Percentiles rank a stretch among this genome's conserved stretches.
Evolutionary conservation across 1,284 basidiomycete species (phyloP).

Genomic region (Quambalaria eucalypti): DNA sequence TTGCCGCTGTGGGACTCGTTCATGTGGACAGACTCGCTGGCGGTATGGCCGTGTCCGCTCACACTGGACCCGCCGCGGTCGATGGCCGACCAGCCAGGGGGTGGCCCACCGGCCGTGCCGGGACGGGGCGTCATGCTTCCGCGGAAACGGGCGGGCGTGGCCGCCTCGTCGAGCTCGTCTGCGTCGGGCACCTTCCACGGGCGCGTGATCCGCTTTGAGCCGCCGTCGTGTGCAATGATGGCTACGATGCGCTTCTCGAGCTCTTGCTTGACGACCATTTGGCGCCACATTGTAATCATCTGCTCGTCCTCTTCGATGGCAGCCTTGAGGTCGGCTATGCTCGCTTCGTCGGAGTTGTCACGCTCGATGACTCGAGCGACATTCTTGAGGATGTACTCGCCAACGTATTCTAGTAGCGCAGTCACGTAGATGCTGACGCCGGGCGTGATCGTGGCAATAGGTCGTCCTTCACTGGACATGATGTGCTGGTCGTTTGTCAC

Average conservation of each 20-base stretch:
- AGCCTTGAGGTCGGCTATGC: conserved; percentile 26
- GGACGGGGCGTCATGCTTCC: not conserved
- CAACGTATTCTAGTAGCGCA: conserved; percentile 35
- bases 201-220: conserved; percentile 15
- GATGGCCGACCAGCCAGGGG: conserved; percentile 3
- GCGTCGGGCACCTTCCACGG: conserved; percentile 29
- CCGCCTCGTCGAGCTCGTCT: conserved; percentile 32
- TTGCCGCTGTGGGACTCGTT: not conserved
- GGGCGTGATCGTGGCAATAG: conserved; percentile 40
- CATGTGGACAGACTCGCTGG: not conserved
- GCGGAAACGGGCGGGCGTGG: not conserved
- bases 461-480: conserved; percentile 37
- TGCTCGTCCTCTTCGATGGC: conserved; percentile 37
- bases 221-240: conserved; percentile 2
- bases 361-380: conserved; percentile 35
- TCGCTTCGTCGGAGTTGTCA: conserved; percentile 39
- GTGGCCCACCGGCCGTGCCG: not conserved
- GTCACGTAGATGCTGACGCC: conserved; percentile 40
- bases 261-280: conserved; percentile 19
- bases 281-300: conserved; percentile 19
- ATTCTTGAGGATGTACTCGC: conserved; percentile 31
- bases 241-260: conserved; percentile 9
- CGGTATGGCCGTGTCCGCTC: not conserved
- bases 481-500: conserved; percentile 30
- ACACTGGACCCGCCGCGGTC: conserved; percentile 14